Base-by-base conservation (phyloP, 192 early-diverging fungal species). In the Coemansia sp. region DNA sequence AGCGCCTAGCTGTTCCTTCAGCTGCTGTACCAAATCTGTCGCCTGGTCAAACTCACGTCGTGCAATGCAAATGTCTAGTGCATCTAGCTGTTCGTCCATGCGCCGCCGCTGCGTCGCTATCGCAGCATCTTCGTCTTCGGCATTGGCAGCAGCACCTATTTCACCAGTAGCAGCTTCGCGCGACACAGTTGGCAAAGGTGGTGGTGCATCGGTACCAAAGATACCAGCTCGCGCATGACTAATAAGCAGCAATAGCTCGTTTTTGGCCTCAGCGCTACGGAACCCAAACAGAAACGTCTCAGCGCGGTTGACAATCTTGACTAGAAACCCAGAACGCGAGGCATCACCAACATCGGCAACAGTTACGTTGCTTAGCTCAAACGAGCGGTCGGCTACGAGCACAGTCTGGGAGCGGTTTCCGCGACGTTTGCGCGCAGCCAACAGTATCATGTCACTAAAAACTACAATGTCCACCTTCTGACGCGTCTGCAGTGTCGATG, bases 11-110 rank as follows among this genome's bases (percentile, higher is more conserved):
- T 53, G 49, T n/a, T 23, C 21, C 57, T 69, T 67, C 22, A 78
- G 49, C 27, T 54, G 55, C 69, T 69, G 72, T 24, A 83, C 73
- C 32, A 73, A 65, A 32, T 54, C 67, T 2, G 94, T 92, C 7
- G 94, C 92, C n/a, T 74, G 67, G 34, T 92, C 88, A 76, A 97
- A 97, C 63, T 97, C 94, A 34, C 94, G 80, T 27, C 92, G 86
- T 0, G 95, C 95, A 82, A 99, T 95, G 26, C 90, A 73, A 7
- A 99, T 94, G 56, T 97, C 97, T 49, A 99, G 73, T 52, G 92
- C 88, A 73, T 97, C 94, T 6, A 89, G 82, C 51, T 95, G 84
- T 58, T 94, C 89, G 49, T 81, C 82, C 16, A 93, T 38, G 1
- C 64, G 70, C 60, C 50, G 47, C 31, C 58, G 52, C 19, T 61